phyloP scores from a whole-genome alignment of 208 protist genomes.

The Sergeia podlipaevii region DNA sequence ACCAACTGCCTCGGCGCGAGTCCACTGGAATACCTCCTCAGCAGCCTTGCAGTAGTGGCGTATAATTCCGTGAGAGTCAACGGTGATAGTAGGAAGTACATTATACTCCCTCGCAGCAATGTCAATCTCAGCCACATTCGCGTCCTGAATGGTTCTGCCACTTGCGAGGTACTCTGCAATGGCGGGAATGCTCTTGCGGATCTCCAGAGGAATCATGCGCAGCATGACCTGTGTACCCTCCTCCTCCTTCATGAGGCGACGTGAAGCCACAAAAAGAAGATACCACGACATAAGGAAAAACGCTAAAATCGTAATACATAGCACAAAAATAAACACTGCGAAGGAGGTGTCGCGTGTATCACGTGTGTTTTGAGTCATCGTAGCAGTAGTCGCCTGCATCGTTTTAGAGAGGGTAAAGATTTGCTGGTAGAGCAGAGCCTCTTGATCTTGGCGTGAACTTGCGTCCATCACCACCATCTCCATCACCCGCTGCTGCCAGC shows the following conservation, averaged over 20 bases:
- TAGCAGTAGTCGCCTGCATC: neutral
- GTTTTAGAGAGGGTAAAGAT: neutral
- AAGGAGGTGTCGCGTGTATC: neutral
- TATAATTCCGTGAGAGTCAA: conserved; percentile 21
- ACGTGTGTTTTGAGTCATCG: neutral
- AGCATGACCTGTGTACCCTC: conserved; percentile 25
- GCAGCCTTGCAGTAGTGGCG: conserved; percentile 24
- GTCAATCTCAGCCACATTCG: conserved; percentile 13
- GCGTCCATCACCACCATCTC: conserved; percentile 4
- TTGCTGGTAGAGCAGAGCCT: neutral
- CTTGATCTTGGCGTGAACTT: neutral
- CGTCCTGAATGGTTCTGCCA: conserved; percentile 6
- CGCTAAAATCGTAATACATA: neutral
- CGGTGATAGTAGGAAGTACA: conserved; percentile 16
- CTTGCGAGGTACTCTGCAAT: conserved; percentile 22
- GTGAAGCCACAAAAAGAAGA: conserved; percentile 14
- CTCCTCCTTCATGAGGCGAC: conserved; percentile 17
- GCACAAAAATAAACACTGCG: conserved; percentile 4
- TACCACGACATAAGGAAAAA: conserved; percentile 11
- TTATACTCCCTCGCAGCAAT: conserved; percentile 4
- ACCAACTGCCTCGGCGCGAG: conserved; percentile 15
- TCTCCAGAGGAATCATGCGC: conserved; percentile 21
- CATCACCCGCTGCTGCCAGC: conserved; percentile 3
- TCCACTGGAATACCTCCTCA: conserved; percentile 24
- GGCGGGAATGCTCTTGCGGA: conserved; percentile 18